These are phyloP conservation scores for Jamesozyma jinghongensis DNA, from an alignment of 805 yeast species.

Conservation along the genomic window DNA sequence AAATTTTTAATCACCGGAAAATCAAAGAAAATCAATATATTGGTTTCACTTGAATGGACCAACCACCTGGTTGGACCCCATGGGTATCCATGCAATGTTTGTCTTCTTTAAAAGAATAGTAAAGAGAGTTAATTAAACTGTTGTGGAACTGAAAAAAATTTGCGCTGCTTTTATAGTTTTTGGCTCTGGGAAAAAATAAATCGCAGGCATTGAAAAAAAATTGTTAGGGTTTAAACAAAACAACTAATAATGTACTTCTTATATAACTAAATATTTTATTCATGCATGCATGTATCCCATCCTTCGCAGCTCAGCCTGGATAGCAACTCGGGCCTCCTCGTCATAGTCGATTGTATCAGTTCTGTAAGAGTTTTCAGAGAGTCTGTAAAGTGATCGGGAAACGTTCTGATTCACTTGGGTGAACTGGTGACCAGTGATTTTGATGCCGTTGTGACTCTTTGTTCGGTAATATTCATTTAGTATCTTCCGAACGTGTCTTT, in stretches of 20 bases:
- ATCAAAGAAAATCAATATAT: background rate
- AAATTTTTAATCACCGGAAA: conserved; percentile 24
- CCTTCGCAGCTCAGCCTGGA: background rate
- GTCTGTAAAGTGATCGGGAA: conserved; percentile 48
- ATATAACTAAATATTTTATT: background rate
- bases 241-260: background rate
- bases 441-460: conserved; percentile 8
- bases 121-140: background rate
- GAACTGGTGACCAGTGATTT: conserved; percentile 35
- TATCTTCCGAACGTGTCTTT: conserved; percentile 44
- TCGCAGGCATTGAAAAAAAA: background rate
- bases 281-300: conserved; percentile 2
- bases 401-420: conserved; percentile 54
- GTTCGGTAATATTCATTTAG: conserved; percentile 41
- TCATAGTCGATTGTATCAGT: conserved; percentile 3
- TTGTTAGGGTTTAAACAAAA: conserved; percentile 1
- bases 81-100: background rate
- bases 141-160: background rate
- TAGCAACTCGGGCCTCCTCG: background rate
- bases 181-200: background rate
- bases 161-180: background rate
- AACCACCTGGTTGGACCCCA: conserved; percentile 13
- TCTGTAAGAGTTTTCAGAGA: conserved; percentile 12
- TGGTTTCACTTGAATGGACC: conserved; percentile 7
- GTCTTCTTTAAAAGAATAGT: background rate